Evolutionary conservation across 345 rosid genomes (phyloP), one percentile per base, ranked within the genome.

Genomic region (Leavenworthia alabamica): DNA sequence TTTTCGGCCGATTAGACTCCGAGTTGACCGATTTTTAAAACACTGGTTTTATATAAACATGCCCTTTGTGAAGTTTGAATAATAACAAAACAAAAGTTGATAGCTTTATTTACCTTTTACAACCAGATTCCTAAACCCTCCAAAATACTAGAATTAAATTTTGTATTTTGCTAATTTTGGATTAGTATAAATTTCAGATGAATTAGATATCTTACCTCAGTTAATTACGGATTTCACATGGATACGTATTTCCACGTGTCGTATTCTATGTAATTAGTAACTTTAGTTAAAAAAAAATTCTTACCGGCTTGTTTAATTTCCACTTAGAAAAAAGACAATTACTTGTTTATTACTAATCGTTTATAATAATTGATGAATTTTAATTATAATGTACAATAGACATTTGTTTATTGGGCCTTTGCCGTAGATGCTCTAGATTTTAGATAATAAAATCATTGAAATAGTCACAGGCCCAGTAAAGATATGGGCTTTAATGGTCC

Each of bases 181-280:
- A 46, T 70, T 29, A n/a, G 46, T 62, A 33, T 17, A 46, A 29
- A 44, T 19, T 62, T 56, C 62, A 62, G 63, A 54, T 62, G 74
- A 62, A 55, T 40, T 49, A 6, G 68, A 70, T 47, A 63, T 56
- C 59, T 63, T 54, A 63, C 59, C 54, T 63, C 64, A 14, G 75
- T 63, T 70, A 71, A 71, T 56, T 71, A 32, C 75, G 70, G 44
- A 48, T 57, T 63, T 40, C 28, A 71, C 70, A 63, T 63, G 70
- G 11, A 56, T 71, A 71, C 75, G 70, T 63, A 63, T 62, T 48
- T 36, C 27, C 47, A 56, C 46, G 60, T 48, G 58, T 40, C 74
- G 52, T 56, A 71, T 37, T 55, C 58, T 36, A 2, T 45, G 12
- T 54, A 26, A 43, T 27, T 62, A 53, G 1, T 53, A 15, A 52